These are phyloP conservation scores for Talaromyces sp. DNA, from an alignment of 2,329 filamentous ascomycete species.

Conservation along the genomic window DNA sequence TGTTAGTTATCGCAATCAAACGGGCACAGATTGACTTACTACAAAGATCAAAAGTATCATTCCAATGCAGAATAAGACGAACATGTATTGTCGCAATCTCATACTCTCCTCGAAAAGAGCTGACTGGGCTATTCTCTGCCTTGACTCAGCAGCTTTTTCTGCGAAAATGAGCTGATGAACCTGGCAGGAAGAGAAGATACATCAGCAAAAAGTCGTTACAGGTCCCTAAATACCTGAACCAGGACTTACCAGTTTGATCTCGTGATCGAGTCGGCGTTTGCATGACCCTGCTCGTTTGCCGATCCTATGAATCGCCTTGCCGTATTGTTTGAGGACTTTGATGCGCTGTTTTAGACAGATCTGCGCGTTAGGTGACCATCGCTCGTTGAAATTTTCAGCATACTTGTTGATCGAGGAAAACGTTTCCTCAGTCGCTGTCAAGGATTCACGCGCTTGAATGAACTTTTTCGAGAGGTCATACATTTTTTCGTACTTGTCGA, in stretches of 20 bases:
- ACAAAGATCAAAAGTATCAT: not conserved
- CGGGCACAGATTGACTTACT: not conserved
- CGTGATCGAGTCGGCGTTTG: not conserved
- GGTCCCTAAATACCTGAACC: not conserved
- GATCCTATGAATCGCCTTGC: not conserved
- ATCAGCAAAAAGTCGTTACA: not conserved
- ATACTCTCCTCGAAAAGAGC: not conserved
- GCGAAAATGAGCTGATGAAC: not conserved
- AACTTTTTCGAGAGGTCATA: not conserved
- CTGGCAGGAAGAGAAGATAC: not conserved
- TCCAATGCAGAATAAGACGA: not conserved
- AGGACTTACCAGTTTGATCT: not conserved
- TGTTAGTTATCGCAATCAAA: not conserved
- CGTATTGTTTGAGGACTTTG: not conserved
- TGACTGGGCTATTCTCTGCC: not conserved
- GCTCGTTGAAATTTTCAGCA: not conserved
- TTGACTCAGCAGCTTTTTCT: not conserved
- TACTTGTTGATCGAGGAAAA: not conserved
- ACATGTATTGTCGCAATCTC: not conserved
- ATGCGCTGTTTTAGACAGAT: not conserved
- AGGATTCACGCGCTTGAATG: not conserved
- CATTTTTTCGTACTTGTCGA: not conserved
- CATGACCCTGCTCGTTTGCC: not conserved
- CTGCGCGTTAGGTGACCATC: not conserved
- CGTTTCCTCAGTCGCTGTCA: not conserved